Evolutionary conservation across 768 basidiomycete species (phyloP), one percentile per base, ranked within the genome.

Genomic region (Leccinellum rugosiceps): DNA sequence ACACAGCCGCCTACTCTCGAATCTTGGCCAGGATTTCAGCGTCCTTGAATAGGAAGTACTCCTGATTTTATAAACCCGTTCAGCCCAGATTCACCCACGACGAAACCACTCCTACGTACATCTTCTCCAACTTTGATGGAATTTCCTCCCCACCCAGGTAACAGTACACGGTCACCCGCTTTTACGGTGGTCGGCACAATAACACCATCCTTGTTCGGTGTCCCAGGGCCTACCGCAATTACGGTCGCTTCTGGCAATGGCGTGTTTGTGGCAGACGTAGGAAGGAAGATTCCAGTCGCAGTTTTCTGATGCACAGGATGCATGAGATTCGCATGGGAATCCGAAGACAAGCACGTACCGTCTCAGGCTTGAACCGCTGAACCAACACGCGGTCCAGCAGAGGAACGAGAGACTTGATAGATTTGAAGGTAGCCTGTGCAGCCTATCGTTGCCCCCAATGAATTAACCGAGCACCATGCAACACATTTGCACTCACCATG

Each of bases 211-310:
- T 92, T 93, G 79, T 90, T 83, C 21, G 86, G 88, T n/a, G 90
- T 90, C 31, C 97, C 97, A 32, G 96, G 96, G 55, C 96, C 96
- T 49, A 92, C 88, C 26, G 97, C 92, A 71, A 98, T 88, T 68
- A 97, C 96, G 30, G 93, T 96, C 6, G 94, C 96, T 76, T 98
- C 96, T 2, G 96, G 94, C n/a, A 98, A 83, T 23, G 94, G 94
- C 64, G 74, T 85, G 63, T 73, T 83, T 26, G 92, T 94, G 6
- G 90, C 85, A 1, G 94, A 92, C 0, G 90, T 83, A n/a, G 97
- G 97, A 47, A 99, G 81, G 84, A 94, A 94, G 71, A 99, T 87
- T 34, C 97, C 97, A 23, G 89, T 76, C 3, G 97, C 90, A n/a
- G 96, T 99, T 95, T 98, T 97, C 95, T 98, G 65, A 38, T 6